These are phyloP conservation scores for Morella rubra DNA, from an alignment of 306 rosid genomes.

Conservation along the genomic window DNA sequence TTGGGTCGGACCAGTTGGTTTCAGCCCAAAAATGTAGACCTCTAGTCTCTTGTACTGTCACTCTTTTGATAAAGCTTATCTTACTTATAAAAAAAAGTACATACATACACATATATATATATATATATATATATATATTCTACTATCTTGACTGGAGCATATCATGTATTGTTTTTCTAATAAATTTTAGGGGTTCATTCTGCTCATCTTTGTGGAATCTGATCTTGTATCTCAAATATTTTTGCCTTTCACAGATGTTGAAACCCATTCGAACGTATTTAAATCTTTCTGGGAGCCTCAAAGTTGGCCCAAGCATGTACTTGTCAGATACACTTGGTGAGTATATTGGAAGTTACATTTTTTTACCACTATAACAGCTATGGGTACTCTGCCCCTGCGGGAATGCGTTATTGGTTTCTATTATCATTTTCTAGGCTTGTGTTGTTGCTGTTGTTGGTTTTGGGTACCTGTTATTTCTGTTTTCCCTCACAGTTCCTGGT, in stretches of 20 bases:
- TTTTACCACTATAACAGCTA: background rate
- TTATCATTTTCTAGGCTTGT: background rate
- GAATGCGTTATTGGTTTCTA: background rate
- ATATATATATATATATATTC: no score
- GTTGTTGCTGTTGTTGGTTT: background rate
- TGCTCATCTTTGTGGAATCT: conserved; percentile 11
- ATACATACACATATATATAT: no score
- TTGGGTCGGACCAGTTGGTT: no score
- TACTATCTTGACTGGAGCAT: background rate
- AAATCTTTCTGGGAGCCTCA: conserved; percentile 85
- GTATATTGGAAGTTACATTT: conserved; percentile 29
- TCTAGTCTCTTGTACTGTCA: no score
- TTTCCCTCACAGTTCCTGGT: background rate
- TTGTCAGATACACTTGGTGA: conserved; percentile 90
- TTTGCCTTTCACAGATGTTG: conserved; percentile 54
- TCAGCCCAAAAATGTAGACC: no score
- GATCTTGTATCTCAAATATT: background rate
- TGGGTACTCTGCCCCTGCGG: no score
- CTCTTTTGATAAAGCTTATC: no score
- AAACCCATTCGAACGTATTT: conserved; percentile 65
- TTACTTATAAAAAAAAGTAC: no score
- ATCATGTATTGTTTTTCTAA: background rate
- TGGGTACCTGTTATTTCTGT: background rate
- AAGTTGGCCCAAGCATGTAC: conserved; percentile 91
- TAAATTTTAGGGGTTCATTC: background rate